These are phyloP conservation scores for Boletus reticulatus DNA, from an alignment of 768 basidiomycete genomes.

Conservation along the genomic window DNA sequence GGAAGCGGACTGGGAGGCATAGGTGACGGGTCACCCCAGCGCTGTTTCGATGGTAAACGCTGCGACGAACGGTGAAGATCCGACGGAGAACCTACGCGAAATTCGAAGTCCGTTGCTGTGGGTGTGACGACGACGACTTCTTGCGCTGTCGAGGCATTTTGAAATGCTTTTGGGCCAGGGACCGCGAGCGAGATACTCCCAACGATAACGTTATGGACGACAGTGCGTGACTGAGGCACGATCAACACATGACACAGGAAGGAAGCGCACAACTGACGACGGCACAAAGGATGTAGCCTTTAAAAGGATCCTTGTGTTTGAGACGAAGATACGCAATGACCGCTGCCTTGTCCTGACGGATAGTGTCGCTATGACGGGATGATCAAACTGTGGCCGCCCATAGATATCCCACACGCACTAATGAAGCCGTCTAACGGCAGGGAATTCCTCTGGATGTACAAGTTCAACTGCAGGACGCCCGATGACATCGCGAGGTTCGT, in stretches of 20 bases:
- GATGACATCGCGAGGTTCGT: slow-evolving; percentile 69
- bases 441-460: slow-evolving; percentile 78
- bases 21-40: slow-evolving; percentile 68
- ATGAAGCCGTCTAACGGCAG: slow-evolving; percentile 63
- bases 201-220: slow-evolving; percentile 70
- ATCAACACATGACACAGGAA: neutral
- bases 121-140: slow-evolving; percentile 76
- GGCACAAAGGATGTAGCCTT: slow-evolving; percentile 72
- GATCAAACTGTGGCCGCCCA: neutral
- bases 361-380: slow-evolving; percentile 56
- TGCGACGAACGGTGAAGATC: slow-evolving; percentile 6
- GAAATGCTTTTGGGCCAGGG: slow-evolving; percentile 71
- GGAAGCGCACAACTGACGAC: slow-evolving; percentile 49
- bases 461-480: slow-evolving; percentile 69
- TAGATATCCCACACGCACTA: slow-evolving; percentile 42
- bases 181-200: slow-evolving; percentile 79
- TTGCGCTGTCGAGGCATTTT: slow-evolving; percentile 80
- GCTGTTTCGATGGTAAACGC: slow-evolving; percentile 35
- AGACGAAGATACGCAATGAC: slow-evolving; percentile 76
- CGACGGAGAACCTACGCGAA: slow-evolving; percentile 40
- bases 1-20: slow-evolving; percentile 52
- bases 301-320: slow-evolving; percentile 75
- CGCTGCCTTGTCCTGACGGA: slow-evolving; percentile 76
- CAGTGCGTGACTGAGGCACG: slow-evolving; percentile 51
- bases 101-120: slow-evolving; percentile 49